phyloP scores from a whole-genome alignment of 371 early-diverging fungal species.

The Smittium culicis region DNA sequence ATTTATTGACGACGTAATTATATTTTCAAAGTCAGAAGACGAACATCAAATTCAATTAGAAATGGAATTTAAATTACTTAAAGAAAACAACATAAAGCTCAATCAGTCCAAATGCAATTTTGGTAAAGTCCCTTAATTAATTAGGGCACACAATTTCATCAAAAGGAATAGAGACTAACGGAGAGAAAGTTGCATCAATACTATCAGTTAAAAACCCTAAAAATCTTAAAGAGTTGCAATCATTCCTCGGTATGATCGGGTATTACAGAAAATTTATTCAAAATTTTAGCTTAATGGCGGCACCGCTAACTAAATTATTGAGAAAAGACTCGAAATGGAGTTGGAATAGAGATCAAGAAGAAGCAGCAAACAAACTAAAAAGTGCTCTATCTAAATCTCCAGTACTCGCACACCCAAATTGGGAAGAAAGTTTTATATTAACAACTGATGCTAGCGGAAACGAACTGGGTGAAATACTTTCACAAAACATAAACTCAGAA shows the following conservation, averaged over 20 bases:
- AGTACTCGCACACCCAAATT: constrained; percentile 8
- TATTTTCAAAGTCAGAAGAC: constrained; percentile 10
- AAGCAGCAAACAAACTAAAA: background rate
- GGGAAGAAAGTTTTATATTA: constrained; percentile 1
- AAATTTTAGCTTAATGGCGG: background rate
- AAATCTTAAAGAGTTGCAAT: constrained; percentile 6
- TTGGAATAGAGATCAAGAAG: background rate
- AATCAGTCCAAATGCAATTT: constrained; percentile 42
- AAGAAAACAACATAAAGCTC: background rate
- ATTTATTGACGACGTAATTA: background rate
- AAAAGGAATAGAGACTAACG: constrained; percentile 4
- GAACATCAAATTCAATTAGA: constrained; percentile 10
- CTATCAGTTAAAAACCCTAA: background rate
- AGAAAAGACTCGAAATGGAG: constrained; percentile 4
- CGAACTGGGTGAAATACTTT: background rate
- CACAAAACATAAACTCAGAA: background rate
- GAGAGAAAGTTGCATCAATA: background rate
- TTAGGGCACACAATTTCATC: constrained; percentile 28
- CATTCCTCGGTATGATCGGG: constrained; percentile 7
- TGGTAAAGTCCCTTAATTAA: constrained; percentile 24
- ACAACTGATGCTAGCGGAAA: background rate
- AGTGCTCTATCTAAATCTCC: constrained; percentile 4
- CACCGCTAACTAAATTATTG: background rate
- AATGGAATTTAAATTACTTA: background rate
- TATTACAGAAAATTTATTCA: constrained; percentile 9